These are phyloP conservation scores for Mariannaea sp. DNA, from an alignment of 2,329 filamentous ascomycete species.

Conservation along the genomic window DNA sequence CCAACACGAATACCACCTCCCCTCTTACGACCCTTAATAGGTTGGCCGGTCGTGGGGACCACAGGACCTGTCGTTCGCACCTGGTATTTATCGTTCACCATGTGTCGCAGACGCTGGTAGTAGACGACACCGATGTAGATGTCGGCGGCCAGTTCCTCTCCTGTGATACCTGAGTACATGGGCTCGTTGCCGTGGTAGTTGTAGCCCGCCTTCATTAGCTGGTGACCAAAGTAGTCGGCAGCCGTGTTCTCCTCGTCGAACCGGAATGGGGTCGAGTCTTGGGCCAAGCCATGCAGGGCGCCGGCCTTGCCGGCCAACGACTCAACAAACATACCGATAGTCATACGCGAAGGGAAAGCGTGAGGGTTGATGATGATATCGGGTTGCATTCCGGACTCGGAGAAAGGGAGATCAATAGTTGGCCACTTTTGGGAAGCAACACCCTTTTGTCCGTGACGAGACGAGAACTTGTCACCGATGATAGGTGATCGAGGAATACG, in stretches of 20 bases:
- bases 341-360: slow-evolving; percentile 99
- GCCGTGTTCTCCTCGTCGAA: slow-evolving; percentile 93
- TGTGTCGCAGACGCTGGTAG: slow-evolving; percentile 97
- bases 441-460: slow-evolving; percentile 97
- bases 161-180: slow-evolving; percentile 97
- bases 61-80: slow-evolving; percentile 95
- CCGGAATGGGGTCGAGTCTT: slow-evolving; percentile 93
- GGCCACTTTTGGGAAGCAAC: slow-evolving; percentile 97
- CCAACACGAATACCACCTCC: slow-evolving; percentile 98
- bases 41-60: slow-evolving; percentile 88
- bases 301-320: slow-evolving; percentile 95
- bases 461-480: slow-evolving; percentile 99
- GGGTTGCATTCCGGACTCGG: slow-evolving; percentile 93
- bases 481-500: slow-evolving; percentile 87
- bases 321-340: slow-evolving; percentile 99
- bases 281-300: slow-evolving; percentile 90
- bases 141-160: slow-evolving; percentile 89
- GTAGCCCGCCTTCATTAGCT: slow-evolving; percentile 92
- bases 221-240: slow-evolving; percentile 92
- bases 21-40: slow-evolving; percentile 94
- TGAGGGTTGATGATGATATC: slow-evolving; percentile 99
- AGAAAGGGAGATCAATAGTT: slow-evolving; percentile 91
- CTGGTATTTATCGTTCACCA: slow-evolving; percentile 99
- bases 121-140: slow-evolving; percentile 98
- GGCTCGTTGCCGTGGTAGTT: slow-evolving; percentile 99